These are phyloP conservation scores for Debaryomyces maramus DNA, from an alignment of 805 yeast species.

Conservation along the genomic window DNA sequence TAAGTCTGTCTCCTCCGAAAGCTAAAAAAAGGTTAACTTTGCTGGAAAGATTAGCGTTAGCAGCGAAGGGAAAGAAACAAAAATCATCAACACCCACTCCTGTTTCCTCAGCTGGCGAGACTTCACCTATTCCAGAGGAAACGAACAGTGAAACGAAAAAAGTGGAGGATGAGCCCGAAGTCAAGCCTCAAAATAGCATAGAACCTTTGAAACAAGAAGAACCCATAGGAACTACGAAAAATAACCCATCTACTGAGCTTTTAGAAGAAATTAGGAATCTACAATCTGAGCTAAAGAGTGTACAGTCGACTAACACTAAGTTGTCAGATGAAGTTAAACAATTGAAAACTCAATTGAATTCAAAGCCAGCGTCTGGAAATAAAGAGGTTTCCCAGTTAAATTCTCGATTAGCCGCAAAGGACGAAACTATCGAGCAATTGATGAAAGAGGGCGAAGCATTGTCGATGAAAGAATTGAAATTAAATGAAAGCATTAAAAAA, in stretches of 20 bases:
- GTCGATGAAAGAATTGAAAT: slow-evolving; percentile 67
- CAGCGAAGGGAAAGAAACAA: slow-evolving; percentile 53
- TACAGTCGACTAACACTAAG: not conserved
- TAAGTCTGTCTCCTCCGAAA: slow-evolving; percentile 2
- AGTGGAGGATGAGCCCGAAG: not conserved
- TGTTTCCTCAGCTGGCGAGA: slow-evolving; percentile 4
- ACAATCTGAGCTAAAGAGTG: not conserved
- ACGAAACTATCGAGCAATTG: slow-evolving; percentile 62
- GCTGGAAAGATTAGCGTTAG: slow-evolving; percentile 82
- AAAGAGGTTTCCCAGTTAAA: slow-evolving; percentile 12
- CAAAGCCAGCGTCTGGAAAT: not conserved
- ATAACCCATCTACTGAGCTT: not conserved
- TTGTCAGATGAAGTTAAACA: not conserved
- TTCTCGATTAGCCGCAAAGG: slow-evolving; percentile 47
- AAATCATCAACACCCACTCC: slow-evolving; percentile 5
- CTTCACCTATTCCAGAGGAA: not conserved
- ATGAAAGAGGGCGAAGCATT: slow-evolving; percentile 75
- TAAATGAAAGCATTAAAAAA: slow-evolving; percentile 64
- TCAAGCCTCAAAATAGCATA: not conserved
- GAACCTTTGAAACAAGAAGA: not conserved
- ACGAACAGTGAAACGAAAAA: not conserved
- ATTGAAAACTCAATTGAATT: not conserved
- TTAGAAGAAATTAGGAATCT: slow-evolving; percentile 6
- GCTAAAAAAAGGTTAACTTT: slow-evolving; percentile 65
- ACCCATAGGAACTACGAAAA: not conserved